Conservation (phyloP, 108 stramenopile species). For the Skeletonema costatum region DNA sequence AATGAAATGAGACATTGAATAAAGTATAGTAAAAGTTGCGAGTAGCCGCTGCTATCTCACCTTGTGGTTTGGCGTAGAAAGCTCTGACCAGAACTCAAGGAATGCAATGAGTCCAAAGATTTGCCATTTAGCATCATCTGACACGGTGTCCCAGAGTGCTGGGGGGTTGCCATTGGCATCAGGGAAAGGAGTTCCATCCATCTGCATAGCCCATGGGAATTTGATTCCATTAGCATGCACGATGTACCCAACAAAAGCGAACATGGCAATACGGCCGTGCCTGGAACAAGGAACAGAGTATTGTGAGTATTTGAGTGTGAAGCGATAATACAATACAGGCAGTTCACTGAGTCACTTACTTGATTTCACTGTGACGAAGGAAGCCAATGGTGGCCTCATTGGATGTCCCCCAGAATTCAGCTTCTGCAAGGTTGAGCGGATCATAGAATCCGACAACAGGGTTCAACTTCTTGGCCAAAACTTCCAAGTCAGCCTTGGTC, state of each 20-base stretch:
- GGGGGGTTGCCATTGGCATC: slow-evolving; percentile 55
- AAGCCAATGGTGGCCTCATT: slow-evolving; percentile 70
- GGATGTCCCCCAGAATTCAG: slow-evolving; percentile 55
- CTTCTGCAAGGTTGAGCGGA: slow-evolving; percentile 54
- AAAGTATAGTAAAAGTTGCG: too few species aligned
- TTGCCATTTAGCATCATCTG: slow-evolving; percentile 73
- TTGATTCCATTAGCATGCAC: slow-evolving; percentile 60
- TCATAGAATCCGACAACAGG: slow-evolving; percentile 67
- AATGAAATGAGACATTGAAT: background rate
- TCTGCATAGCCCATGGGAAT: slow-evolving; percentile 67
- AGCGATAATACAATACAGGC: too few species aligned
- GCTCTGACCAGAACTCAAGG: slow-evolving; percentile 51
- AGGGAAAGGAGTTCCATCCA: slow-evolving; percentile 62
- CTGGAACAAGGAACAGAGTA: slow-evolving; percentile 1
- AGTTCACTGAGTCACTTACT: background rate
- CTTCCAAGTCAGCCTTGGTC: slow-evolving; percentile 73
- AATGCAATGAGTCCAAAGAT: slow-evolving; percentile 51
- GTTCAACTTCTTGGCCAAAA: slow-evolving; percentile 69
- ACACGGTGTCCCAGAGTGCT: slow-evolving; percentile 65
- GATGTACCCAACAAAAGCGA: slow-evolving; percentile 75
- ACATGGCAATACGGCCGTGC: slow-evolving; percentile 64
- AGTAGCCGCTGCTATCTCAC: background rate
- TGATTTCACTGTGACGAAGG: slow-evolving; percentile 65
- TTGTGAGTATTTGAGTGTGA: too few species aligned
- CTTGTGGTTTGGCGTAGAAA: slow-evolving; percentile 40